phyloP scores from a whole-genome alignment of 176 grass and related monocot genomes.

The Rhynchospora breviuscula region DNA sequence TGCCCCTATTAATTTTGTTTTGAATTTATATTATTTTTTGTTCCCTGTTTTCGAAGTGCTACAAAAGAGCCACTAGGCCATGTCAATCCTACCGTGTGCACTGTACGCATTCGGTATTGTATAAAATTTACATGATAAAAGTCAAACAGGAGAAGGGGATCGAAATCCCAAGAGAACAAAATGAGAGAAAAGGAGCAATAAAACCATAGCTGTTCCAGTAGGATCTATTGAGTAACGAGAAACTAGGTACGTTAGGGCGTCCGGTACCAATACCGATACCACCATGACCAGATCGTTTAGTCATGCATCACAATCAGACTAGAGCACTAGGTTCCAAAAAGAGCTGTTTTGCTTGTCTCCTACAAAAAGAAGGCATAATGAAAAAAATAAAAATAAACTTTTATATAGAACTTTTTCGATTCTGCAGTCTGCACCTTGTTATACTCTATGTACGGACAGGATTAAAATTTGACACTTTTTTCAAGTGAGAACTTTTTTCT shows the following conservation, averaged over 20 bases:
- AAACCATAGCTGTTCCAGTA: conserved; percentile 8
- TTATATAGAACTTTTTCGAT: background rate
- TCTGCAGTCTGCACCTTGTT: too few species aligned
- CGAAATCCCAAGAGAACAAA: conserved; percentile 32
- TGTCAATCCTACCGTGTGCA: background rate
- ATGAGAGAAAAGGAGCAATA: background rate
- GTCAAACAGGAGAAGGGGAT: background rate
- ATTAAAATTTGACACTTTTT: too few species aligned
- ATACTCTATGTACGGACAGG: too few species aligned
- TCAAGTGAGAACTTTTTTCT: too few species aligned
- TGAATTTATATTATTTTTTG: background rate
- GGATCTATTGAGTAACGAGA: conserved; percentile 27
- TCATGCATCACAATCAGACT: conserved; percentile 55
- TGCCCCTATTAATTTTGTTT: background rate
- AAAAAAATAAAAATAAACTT: background rate
- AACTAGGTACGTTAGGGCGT: conserved; percentile 23
- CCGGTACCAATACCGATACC: conserved; percentile 24
- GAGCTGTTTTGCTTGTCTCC: conserved; percentile 4
- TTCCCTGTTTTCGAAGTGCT: background rate
- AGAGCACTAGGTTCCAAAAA: conserved; percentile 32
- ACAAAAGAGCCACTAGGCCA: background rate
- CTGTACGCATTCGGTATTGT: background rate
- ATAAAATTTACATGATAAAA: background rate
- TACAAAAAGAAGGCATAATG: background rate
- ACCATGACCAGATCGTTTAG: conserved; percentile 21